Evolutionary conservation across 1,139 yeast species (phyloP), one percentile per base, ranked within the genome.

Genomic region (Sugiyamaella pinicola): DNA sequence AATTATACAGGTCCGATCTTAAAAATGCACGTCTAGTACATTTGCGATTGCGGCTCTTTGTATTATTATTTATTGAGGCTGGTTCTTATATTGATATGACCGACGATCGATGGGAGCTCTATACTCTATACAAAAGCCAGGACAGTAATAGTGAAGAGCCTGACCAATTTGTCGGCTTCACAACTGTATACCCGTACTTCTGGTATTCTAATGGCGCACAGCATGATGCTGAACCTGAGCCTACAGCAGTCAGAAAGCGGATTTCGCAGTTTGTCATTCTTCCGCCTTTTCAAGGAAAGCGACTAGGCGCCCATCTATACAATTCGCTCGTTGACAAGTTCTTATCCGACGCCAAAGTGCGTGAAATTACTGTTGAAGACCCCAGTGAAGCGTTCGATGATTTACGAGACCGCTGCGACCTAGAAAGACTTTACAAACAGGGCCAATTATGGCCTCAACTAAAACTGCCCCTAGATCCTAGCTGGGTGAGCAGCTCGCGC

Each of bases 341-440:
- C 87, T 61, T 75, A 5, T 60, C 64, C 0, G 85, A 87, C 58
- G 63, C 69, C 0, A 58, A 66, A 2, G 81, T 90, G n/a, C 71
- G 74, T 37, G 96, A 91, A 64, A 78, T 93, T 39, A 90, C 93
- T 0, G 91, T 95, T 8, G 99, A 93, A 67, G 99, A 95, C 67
- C 99, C 99, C 2, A 88, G 87, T 65, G 97, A 91, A 67, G 82
- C 83, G 41, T 93, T 93, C 70, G 99, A 93, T 65, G 96, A 88
- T 65, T 73, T 95, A 62, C 78, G 99, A 58, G 98, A 93, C 68
- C 74, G 93, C 31, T 79, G 84, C 55, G 99, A 93, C 66, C 74
- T 93, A 60, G 70, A 74, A 44, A 72, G 87, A 58, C 70, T 90
- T 39, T 68, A 56, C 57, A 62, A 44, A 52, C 59, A 22, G 66